Evolutionary conservation across 1,284 basidiomycete genomes (phyloP).

Genomic region (Ustanciosporium gigantosporum): DNA sequence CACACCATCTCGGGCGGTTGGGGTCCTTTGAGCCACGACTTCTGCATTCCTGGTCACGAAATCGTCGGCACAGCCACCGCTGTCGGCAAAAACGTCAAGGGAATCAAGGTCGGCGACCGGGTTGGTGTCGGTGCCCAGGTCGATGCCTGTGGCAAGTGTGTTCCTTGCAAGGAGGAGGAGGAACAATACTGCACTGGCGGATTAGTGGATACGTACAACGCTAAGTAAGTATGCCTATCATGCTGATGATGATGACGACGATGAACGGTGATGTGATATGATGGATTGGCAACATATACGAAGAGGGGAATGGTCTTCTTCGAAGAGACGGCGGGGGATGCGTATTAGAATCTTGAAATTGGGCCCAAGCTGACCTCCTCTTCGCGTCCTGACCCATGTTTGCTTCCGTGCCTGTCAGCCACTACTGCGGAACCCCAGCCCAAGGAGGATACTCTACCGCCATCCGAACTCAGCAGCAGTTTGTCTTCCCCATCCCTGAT

Average conservation of each 20-base stretch:
- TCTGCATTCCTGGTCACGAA: conserved; percentile 67
- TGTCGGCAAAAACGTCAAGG: conserved; percentile 64
- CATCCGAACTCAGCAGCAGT: conserved; percentile 71
- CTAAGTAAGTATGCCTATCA: conserved; percentile 4
- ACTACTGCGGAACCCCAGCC: conserved; percentile 66
- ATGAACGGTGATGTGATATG: no score
- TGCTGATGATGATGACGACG: no score
- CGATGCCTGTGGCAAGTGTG: conserved; percentile 61
- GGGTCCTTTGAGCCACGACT: conserved; percentile 52
- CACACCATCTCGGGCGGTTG: conserved; percentile 58
- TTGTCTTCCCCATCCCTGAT: conserved; percentile 73
- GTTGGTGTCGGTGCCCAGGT: conserved; percentile 72
- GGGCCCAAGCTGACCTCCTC: no score
- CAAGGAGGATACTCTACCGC: conserved; percentile 72
- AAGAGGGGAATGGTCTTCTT: no score
- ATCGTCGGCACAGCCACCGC: conserved; percentile 67
- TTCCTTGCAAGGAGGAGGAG: conserved; percentile 64
- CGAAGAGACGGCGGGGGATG: no score
- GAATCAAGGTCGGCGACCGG: conserved; percentile 69
- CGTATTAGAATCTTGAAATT: no score
- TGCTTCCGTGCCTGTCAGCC: no score
- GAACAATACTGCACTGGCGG: conserved; percentile 56
- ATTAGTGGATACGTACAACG: conserved; percentile 62
- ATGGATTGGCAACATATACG: no score
- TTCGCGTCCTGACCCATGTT: no score